phyloP scores from a whole-genome alignment of 2,329 filamentous ascomycete species.

The Pyricularia pennisetigena region DNA sequence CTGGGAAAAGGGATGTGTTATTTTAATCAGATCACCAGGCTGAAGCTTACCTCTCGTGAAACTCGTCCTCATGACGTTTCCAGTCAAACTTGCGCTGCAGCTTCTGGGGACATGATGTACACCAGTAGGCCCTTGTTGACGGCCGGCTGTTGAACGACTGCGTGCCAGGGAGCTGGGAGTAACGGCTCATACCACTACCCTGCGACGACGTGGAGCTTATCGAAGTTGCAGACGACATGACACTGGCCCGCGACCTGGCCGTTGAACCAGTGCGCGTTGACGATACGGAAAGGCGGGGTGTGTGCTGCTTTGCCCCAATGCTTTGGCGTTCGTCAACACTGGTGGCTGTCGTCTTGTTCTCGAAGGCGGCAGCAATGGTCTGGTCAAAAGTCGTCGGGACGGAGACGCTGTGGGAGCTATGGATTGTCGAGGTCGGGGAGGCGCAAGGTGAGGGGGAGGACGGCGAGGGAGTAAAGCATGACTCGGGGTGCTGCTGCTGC shows the following conservation, averaged over 20 bases:
- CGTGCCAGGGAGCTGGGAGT: conserved; percentile 21
- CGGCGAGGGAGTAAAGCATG: neutral
- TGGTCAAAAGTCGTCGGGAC: conserved; percentile 4
- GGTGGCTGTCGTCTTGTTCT: neutral
- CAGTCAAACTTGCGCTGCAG: conserved; percentile 61
- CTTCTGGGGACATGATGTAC: conserved; percentile 50
- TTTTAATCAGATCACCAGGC: neutral
- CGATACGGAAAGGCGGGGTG: conserved; percentile 6
- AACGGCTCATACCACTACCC: conserved; percentile 18
- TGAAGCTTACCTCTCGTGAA: conserved; percentile 36
- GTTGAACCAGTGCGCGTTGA: conserved; percentile 34
- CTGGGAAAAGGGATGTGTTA: neutral
- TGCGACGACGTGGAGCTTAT: conserved; percentile 17
- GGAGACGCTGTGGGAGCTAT: neutral
- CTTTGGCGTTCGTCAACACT: neutral
- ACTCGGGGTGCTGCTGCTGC: neutral
- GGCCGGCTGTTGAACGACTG: conserved; percentile 3
- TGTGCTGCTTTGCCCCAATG: neutral
- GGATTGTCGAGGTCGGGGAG: conserved; percentile 1
- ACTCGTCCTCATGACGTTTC: conserved; percentile 61
- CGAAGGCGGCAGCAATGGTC: neutral
- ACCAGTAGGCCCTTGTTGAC: conserved; percentile 40
- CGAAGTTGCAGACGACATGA: conserved; percentile 28
- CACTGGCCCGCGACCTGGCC: conserved; percentile 35
- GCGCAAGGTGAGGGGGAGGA: neutral